These are phyloP conservation scores for Patellifolia procumbens DNA, from an alignment of 179 eudicot species.

Conservation along the genomic window DNA sequence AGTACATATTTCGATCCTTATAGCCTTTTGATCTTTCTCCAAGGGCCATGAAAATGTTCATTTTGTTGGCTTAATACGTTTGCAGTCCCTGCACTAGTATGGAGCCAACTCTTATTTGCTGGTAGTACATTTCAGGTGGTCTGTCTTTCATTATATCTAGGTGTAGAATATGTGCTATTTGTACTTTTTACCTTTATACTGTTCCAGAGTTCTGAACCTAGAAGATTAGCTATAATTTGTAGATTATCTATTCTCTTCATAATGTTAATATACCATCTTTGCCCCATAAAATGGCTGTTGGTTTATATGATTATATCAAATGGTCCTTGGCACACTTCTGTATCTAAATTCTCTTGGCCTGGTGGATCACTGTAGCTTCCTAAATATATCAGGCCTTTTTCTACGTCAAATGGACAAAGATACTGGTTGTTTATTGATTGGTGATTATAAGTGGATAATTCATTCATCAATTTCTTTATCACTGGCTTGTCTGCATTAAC, in stretches of 20 bases:
- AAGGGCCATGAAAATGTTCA: background rate
- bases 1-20: background rate
- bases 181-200: background rate
- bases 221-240: background rate
- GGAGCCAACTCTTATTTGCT: background rate
- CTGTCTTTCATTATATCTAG: background rate
- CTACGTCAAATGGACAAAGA: background rate
- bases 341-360: background rate
- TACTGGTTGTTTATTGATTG: background rate
- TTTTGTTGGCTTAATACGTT: background rate
- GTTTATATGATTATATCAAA: background rate
- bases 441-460: background rate
- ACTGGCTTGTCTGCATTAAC: background rate
- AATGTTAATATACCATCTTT: background rate
- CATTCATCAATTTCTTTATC: background rate
- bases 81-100: background rate
- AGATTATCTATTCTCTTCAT: background rate
- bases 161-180: background rate
- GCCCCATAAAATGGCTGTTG: background rate
- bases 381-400: background rate
- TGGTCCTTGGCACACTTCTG: constrained; percentile 1
- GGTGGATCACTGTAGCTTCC: background rate
- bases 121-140: background rate
- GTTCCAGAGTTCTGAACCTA: background rate
- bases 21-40: background rate